phyloP scores from a whole-genome alignment of 345 rosid species.

The Camelina hispida region DNA sequence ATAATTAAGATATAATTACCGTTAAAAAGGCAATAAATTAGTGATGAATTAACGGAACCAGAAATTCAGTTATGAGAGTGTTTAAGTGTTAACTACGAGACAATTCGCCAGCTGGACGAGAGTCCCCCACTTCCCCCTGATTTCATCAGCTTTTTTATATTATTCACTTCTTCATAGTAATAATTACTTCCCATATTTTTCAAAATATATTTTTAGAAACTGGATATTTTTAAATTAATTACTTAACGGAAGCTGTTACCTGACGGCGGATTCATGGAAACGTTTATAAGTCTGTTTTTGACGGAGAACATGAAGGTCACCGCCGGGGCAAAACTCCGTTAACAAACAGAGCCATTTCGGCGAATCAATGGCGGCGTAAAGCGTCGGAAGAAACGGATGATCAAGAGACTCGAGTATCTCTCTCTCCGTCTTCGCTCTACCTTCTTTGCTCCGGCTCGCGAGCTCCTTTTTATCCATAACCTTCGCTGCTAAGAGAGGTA shows the following conservation, averaged over 20 bases:
- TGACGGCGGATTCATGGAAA: conserved; percentile 85
- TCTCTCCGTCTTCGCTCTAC: conserved; percentile 82
- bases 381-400: conserved; percentile 88
- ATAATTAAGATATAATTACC: neutral
- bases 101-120: conserved; percentile 44
- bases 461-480: conserved; percentile 96
- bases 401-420: conserved; percentile 81
- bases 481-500: conserved; percentile 65
- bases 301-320: conserved; percentile 98
- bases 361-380: conserved; percentile 74
- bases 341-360: conserved; percentile 83
- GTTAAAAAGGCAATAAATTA: conserved; percentile 35
- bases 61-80: conserved; percentile 42
- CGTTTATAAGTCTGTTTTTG: conserved; percentile 79
- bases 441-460: conserved; percentile 76
- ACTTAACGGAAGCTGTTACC: conserved; percentile 50
- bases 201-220: conserved; percentile 1
- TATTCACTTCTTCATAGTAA: neutral
- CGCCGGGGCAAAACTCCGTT: conserved; percentile 95
- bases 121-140: conserved; percentile 53
- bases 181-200: conserved; percentile 1
- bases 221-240: conserved; percentile 8
- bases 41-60: conserved; percentile 25
- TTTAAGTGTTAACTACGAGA: conserved; percentile 39
- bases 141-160: conserved; percentile 17